These are phyloP conservation scores for Ananas comosus DNA, from an alignment of 176 grass and related monocot genomes.

Conservation along the genomic window DNA sequence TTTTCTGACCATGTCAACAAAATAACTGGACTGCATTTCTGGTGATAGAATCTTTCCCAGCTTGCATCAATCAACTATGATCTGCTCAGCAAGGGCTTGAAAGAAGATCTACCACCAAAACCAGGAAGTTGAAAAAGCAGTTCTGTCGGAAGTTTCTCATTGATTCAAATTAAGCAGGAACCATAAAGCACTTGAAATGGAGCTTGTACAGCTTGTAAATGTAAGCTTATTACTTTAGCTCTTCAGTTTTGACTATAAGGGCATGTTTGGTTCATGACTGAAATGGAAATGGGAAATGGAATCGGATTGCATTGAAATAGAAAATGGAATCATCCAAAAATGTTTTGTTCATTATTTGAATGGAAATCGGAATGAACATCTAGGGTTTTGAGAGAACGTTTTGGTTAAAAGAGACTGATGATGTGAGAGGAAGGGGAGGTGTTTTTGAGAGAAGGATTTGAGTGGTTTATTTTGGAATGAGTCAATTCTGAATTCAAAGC, in stretches of 20 bases:
- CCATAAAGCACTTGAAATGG: constrained; percentile 8
- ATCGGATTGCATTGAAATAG: too few relatives aligned
- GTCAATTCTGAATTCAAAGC: too few relatives aligned
- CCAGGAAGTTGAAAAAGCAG: constrained; percentile 43
- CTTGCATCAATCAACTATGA: constrained; percentile 99
- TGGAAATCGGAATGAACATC: too few relatives aligned
- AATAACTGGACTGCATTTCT: not conserved
- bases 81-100: constrained; percentile 85
- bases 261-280: too few relatives aligned
- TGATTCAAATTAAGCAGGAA: constrained; percentile 33
- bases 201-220: constrained; percentile 86
- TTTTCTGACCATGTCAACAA: not conserved
- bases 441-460: too few relatives aligned
- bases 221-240: constrained; percentile 36
- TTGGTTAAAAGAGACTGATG: too few relatives aligned
- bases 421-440: too few relatives aligned
- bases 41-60: constrained; percentile 80
- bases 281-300: too few relatives aligned
- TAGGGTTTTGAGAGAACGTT: too few relatives aligned
- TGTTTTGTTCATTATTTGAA: too few relatives aligned
- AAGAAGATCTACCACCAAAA: constrained; percentile 59
- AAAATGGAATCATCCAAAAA: too few relatives aligned
- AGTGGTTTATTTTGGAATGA: too few relatives aligned
- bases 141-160: constrained; percentile 22
- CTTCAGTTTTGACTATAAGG: not conserved